These are phyloP conservation scores for Rhytidiadelphus loreus DNA, from an alignment of 225 moss, liverwort and hornwort genomes.

Conservation along the genomic window DNA sequence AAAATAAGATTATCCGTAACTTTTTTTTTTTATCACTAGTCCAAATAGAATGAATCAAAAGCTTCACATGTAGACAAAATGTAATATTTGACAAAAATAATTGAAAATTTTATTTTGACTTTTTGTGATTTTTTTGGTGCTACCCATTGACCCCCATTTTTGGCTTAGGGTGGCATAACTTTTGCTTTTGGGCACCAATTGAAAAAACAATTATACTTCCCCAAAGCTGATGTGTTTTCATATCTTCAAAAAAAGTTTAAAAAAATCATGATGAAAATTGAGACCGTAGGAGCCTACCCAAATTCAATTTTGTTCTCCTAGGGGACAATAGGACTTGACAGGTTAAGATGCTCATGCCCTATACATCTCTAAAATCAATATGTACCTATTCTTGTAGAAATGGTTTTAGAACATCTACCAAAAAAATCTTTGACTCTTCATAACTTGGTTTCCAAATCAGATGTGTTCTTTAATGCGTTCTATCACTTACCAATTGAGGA, in stretches of 20 bases:
- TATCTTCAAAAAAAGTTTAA: not conserved
- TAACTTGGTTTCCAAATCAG: not conserved
- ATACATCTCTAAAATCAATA: not conserved
- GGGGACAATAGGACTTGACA: accelerated
- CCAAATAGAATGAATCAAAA: not conserved
- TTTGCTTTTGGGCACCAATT: accelerated
- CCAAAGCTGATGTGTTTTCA: accelerated
- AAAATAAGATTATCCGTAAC: not conserved
- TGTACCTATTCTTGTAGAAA: not conserved
- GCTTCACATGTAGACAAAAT: not conserved
- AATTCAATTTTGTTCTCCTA: not conserved
- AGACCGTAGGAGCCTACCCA: accelerated
- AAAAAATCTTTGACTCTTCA: not conserved
- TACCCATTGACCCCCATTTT: accelerated
- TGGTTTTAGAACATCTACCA: not conserved
- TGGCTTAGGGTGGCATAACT: not conserved
- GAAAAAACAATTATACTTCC: not conserved
- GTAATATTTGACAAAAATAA: no score
- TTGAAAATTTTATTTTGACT: not conserved
- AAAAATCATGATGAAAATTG: not conserved
- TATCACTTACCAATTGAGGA: no score
- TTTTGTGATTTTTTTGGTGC: not conserved
- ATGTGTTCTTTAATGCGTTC: not conserved
- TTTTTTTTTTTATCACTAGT: not conserved
- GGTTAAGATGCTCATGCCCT: accelerated